phyloP scores from a whole-genome alignment of 345 rosid species.

The Odontarrhena argentea region DNA sequence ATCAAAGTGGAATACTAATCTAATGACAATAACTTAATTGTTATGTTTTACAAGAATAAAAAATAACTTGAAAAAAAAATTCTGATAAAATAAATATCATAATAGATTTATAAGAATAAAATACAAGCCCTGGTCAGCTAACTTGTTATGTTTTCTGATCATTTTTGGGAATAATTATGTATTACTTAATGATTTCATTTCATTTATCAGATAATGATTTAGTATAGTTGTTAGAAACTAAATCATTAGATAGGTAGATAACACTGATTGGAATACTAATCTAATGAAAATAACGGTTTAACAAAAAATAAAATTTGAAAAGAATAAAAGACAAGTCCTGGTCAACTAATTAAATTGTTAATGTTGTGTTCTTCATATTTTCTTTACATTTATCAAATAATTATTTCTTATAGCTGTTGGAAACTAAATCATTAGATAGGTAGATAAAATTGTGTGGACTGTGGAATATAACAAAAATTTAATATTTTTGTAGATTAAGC shows the following conservation, averaged over 20 bases:
- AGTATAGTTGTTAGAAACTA: slow-evolving; percentile 10
- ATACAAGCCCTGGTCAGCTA: too few relatives aligned
- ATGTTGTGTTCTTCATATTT: slow-evolving; percentile 1
- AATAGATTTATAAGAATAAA: too few relatives aligned
- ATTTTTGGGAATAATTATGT: background rate
- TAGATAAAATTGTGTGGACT: slow-evolving; percentile 14
- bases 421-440: slow-evolving; percentile 11
- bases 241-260: background rate
- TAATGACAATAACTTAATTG: too few relatives aligned
- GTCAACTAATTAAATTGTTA: too few relatives aligned
- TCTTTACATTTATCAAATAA: background rate
- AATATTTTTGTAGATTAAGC: too few relatives aligned
- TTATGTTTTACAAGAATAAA: too few relatives aligned
- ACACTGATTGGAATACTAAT: background rate
- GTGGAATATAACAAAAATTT: background rate
- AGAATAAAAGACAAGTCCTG: too few relatives aligned
- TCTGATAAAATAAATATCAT: too few relatives aligned
- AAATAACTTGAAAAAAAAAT: too few relatives aligned
- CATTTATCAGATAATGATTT: background rate
- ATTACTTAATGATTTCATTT: background rate
- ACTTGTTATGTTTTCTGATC: slow-evolving; percentile 1
- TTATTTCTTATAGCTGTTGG: background rate
- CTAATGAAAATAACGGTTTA: too few relatives aligned
- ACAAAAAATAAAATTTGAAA: too few relatives aligned
- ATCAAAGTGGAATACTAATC: background rate